These are phyloP conservation scores for Hydnomerulius pinastri DNA, from an alignment of 768 basidiomycete genomes.

Conservation along the genomic window DNA sequence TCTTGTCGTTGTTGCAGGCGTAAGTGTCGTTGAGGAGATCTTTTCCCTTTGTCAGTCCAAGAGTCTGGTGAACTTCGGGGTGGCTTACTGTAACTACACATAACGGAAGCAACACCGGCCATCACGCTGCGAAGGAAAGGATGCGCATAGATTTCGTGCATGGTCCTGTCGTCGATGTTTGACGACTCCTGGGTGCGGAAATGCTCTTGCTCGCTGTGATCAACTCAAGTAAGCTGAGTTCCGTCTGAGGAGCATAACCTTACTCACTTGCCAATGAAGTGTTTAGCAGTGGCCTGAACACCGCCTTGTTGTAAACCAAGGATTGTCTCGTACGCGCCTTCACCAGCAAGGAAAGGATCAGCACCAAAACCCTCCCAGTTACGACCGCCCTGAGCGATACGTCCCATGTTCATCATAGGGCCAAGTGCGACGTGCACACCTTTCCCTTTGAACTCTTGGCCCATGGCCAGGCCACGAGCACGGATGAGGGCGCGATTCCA, in stretches of 20 bases:
- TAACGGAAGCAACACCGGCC: constrained; percentile 65
- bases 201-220: constrained; percentile 49
- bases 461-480: constrained; percentile 75
- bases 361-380: constrained; percentile 96
- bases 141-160: constrained; percentile 60
- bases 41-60: no score
- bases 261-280: constrained; percentile 75
- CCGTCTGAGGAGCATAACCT: no score
- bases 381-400: constrained; percentile 75
- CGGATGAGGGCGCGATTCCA: constrained; percentile 82
- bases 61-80: no score
- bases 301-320: constrained; percentile 78
- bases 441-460: constrained; percentile 78
- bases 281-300: constrained; percentile 87
- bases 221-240: no score
- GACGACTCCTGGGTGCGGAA: constrained; percentile 34
- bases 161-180: constrained; percentile 43
- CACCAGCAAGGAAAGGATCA: constrained; percentile 86
- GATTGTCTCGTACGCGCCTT: constrained; percentile 74
- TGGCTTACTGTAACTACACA: constrained; percentile 48
- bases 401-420: constrained; percentile 88
- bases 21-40: constrained; percentile 70
- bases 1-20: constrained; percentile 73
- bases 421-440: constrained; percentile 81
- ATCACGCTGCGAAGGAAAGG: constrained; percentile 62